Evolutionary conservation across 352 stramenopile species (phyloP).

Genomic region (Pythium rhizo-oryzae): DNA sequence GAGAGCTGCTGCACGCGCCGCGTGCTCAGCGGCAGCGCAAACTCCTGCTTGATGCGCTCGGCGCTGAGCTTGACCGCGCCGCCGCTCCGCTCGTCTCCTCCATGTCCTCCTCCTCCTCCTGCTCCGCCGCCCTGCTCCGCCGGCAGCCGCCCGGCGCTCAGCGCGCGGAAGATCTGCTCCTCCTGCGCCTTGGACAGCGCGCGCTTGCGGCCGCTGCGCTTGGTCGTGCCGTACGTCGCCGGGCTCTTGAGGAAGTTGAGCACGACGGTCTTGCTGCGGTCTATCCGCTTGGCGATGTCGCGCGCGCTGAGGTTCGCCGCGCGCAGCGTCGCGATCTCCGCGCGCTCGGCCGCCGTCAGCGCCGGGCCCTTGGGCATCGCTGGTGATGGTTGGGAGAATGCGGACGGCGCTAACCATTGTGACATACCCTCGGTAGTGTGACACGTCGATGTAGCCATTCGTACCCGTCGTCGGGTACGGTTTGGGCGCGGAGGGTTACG

Average conservation of each 20-base stretch:
- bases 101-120: neutral
- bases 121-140: neutral
- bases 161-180: slow-evolving; percentile 39
- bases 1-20: slow-evolving; percentile 63
- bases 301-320: slow-evolving; percentile 39
- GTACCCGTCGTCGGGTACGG: neutral
- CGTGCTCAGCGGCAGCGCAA: slow-evolving; percentile 51
- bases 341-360: slow-evolving; percentile 41
- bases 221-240: slow-evolving; percentile 47
- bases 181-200: slow-evolving; percentile 48
- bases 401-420: neutral
- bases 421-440: slow-evolving; percentile 13
- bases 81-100: neutral
- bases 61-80: slow-evolving; percentile 45
- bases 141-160: slow-evolving; percentile 7
- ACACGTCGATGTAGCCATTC: slow-evolving; percentile 21
- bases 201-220: slow-evolving; percentile 57
- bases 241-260: slow-evolving; percentile 58
- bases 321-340: slow-evolving; percentile 49
- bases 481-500: neutral
- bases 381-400: neutral
- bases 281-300: slow-evolving; percentile 52
- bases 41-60: slow-evolving; percentile 50
- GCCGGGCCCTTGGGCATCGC: slow-evolving; percentile 51
- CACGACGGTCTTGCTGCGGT: slow-evolving; percentile 61